phyloP scores from a whole-genome alignment of 352 stramenopile genomes.

The Pythium dissotocum region DNA sequence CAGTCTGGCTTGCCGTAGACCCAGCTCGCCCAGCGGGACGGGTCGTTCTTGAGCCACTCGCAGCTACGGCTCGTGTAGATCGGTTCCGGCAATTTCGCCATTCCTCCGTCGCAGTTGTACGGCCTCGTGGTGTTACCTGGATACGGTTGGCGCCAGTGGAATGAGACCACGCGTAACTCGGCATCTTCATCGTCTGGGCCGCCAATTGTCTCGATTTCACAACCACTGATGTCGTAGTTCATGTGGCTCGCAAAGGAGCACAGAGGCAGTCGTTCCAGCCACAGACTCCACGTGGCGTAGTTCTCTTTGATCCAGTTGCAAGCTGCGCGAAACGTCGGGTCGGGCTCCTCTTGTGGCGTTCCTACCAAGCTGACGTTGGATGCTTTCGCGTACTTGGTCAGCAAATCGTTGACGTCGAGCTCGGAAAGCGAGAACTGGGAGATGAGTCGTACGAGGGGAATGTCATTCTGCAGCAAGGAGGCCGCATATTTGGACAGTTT shows the following conservation, averaged over 20 bases:
- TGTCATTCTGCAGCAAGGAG: background rate
- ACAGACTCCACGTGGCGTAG: conserved; percentile 19
- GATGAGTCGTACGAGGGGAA: background rate
- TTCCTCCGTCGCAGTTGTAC: conserved; percentile 28
- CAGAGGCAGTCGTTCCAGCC: conserved; percentile 18
- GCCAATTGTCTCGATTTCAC: background rate
- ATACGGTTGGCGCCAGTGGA: conserved; percentile 10
- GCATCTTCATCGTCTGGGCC: background rate
- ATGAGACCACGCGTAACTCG: background rate
- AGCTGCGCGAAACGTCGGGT: background rate
- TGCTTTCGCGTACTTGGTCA: background rate
- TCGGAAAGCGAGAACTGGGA: background rate
- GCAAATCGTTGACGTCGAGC: background rate
- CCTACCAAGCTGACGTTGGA: conserved; percentile 1
- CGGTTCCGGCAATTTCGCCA: conserved; percentile 3
- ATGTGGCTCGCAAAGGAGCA: conserved; percentile 10
- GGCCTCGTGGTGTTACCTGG: conserved; percentile 17
- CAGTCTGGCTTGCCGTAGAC: conserved; percentile 32
- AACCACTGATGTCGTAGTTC: background rate
- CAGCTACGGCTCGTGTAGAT: conserved; percentile 30
- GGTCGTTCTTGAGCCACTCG: conserved; percentile 37
- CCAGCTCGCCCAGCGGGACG: conserved; percentile 29
- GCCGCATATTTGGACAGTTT: background rate
- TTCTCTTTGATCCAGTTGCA: conserved; percentile 11
- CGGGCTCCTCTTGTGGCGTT: background rate